phyloP scores from a whole-genome alignment of 192 early-diverging fungal genomes.

The Powellomyces hirtus region DNA sequence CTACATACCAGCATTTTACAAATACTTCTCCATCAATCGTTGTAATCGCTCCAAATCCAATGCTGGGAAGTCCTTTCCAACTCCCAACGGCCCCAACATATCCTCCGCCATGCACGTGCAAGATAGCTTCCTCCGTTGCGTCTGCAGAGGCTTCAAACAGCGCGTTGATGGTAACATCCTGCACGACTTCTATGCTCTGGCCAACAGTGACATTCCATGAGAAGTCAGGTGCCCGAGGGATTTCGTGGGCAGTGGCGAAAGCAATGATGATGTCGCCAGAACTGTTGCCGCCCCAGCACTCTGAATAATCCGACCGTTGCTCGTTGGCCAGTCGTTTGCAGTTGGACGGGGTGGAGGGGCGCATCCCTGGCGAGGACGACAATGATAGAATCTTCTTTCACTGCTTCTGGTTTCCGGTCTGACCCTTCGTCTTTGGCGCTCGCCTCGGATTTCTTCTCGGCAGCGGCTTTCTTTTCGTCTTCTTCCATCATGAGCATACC shows the following conservation, averaged over 20 bases:
- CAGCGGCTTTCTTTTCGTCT: not conserved
- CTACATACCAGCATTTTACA: not conserved
- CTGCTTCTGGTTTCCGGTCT: not conserved
- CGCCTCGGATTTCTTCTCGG: not conserved
- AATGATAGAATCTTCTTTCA: not conserved
- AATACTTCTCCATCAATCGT: not conserved
- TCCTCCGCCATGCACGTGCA: not conserved
- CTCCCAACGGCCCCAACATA: not conserved
- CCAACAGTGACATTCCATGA: not conserved
- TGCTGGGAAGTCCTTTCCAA: not conserved
- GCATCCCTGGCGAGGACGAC: slow-evolving; percentile 1
- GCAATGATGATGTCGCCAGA: slow-evolving; percentile 9
- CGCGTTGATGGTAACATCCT: slow-evolving; percentile 2
- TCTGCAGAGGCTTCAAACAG: slow-evolving; percentile 1
- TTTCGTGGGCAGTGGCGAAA: not conserved
- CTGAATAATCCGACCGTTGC: not conserved
- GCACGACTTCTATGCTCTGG: not conserved
- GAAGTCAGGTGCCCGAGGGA: not conserved
- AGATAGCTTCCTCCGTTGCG: not conserved
- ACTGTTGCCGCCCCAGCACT: slow-evolving; percentile 2
- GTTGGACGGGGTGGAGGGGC: not conserved
- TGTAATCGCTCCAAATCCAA: not conserved
- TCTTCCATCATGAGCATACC: not conserved
- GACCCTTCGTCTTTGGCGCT: too few relatives aligned
- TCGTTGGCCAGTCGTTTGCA: not conserved